These are phyloP conservation scores for Didymosphaeria variabile DNA, from an alignment of 2,329 filamentous ascomycete genomes.

Conservation along the genomic window DNA sequence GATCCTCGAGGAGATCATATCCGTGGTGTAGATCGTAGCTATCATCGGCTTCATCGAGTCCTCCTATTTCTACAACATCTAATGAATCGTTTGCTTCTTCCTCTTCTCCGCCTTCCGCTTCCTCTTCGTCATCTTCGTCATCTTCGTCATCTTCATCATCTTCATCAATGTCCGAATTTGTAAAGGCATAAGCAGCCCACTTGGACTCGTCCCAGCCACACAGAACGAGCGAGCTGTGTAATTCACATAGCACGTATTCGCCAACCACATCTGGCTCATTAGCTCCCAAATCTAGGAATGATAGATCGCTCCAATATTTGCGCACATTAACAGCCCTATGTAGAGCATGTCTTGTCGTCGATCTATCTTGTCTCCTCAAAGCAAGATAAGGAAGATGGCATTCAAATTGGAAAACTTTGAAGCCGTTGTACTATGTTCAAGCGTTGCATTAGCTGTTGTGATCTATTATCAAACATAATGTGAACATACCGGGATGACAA, in stretches of 20 bases:
- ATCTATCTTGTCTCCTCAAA: not conserved
- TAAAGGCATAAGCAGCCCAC: constrained; percentile 20
- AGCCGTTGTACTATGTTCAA: constrained; percentile 6
- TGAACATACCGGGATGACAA: constrained; percentile 22
- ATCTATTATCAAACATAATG: too few relatives aligned
- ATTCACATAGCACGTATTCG: constrained; percentile 9
- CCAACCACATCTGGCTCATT: not conserved
- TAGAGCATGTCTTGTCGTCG: not conserved
- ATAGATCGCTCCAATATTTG: constrained; percentile 6
- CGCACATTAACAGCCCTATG: not conserved
- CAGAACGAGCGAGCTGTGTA: constrained; percentile 13
- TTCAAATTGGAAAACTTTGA: constrained; percentile 16
- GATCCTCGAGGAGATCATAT: constrained; percentile 3
- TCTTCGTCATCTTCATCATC: constrained; percentile 8
- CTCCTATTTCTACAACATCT: not conserved
- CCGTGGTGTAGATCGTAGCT: constrained; percentile 8
- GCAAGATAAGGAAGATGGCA: constrained; percentile 16
- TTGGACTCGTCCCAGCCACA: constrained; percentile 15
- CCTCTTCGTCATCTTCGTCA: not conserved
- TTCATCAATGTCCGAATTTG: constrained; percentile 9
- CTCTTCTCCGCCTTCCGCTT: not conserved
- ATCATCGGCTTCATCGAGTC: constrained; percentile 7
- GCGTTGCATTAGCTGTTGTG: too few relatives aligned
- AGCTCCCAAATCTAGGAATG: constrained; percentile 8
- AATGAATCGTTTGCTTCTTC: not conserved